Percentiles rank a stretch among this genome's conserved stretches.
phyloP scores from a whole-genome alignment of 768 basidiomycete genomes.

The Mycena galericulata region DNA sequence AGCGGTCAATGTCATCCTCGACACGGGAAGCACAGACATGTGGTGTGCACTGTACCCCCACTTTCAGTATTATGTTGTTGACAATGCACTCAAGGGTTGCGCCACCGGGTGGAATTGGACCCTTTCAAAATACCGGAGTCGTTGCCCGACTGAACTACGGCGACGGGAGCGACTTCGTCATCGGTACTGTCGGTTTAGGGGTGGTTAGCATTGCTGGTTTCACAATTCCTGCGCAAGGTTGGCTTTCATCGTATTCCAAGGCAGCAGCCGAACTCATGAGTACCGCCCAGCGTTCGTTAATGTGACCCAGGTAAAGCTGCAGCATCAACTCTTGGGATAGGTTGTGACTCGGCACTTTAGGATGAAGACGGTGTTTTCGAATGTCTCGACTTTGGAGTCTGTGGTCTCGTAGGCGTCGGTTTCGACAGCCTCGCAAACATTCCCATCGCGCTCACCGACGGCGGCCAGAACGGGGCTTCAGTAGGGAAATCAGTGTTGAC shows the following conservation, averaged over 20 bases:
- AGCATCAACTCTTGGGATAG: not conserved
- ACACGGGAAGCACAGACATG: constrained; percentile 28
- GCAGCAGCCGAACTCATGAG: not conserved
- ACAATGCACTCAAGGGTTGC: not conserved
- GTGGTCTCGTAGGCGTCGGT: constrained; percentile 21
- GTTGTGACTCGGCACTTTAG: not conserved
- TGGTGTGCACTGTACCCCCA: not conserved
- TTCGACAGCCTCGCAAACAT: constrained; percentile 13
- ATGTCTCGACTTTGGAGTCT: not conserved
- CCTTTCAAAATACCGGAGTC: constrained; percentile 18
- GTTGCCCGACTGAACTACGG: not conserved
- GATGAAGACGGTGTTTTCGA: not conserved
- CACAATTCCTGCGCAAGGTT: constrained; percentile 25
- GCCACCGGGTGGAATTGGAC: not conserved
- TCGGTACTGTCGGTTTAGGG: constrained; percentile 9
- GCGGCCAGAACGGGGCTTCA: not conserved
- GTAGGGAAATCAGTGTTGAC: constrained; percentile 23
- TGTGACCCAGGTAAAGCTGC: not conserved
- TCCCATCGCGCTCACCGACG: not conserved
- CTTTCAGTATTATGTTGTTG: not conserved
- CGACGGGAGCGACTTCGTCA: constrained; percentile 3
- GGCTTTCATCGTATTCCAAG: not conserved
- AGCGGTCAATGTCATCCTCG: constrained; percentile 18
- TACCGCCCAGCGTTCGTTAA: constrained; percentile 22
- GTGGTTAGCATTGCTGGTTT: constrained; percentile 11